Conservation (phyloP, 2,329 filamentous ascomycete genomes). For the Dryadomyces sulphureus region DNA sequence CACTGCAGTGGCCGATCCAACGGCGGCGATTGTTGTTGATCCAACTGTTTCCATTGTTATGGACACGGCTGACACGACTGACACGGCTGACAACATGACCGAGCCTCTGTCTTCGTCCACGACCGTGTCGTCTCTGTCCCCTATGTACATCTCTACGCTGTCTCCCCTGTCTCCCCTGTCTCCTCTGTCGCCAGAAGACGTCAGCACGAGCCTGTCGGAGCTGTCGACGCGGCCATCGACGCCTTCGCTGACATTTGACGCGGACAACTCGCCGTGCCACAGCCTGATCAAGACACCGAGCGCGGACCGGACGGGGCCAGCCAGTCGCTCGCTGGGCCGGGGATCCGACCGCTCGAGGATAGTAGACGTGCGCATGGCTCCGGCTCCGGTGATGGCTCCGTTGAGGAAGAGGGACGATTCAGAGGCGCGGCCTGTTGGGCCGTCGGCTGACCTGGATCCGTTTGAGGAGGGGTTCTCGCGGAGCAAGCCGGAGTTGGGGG, state of each 20-base stretch:
- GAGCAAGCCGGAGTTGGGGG: constrained; percentile 1
- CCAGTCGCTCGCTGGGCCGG: no score
- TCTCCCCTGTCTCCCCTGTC: no score
- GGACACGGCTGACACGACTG: background rate
- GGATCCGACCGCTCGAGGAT: no score
- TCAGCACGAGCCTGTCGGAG: no score
- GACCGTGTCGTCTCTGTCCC: no score
- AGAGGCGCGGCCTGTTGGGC: no score
- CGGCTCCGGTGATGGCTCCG: background rate
- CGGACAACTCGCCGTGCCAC: constrained; percentile 15
- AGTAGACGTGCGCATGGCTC: no score
- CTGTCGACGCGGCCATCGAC: constrained; percentile 13
- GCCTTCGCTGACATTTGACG: constrained; percentile 17
- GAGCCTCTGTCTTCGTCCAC: no score
- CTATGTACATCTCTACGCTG: no score
- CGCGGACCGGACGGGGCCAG: constrained; percentile 2
- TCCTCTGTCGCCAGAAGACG: no score
- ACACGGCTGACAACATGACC: background rate
- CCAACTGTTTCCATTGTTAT: background rate
- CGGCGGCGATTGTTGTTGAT: background rate
- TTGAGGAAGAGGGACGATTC: no score
- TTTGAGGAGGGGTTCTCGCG: constrained; percentile 4
- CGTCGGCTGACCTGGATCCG: background rate
- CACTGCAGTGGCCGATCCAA: background rate
- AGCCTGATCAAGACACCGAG: constrained; percentile 16